Percentiles rank a stretch among this genome's conserved stretches.
Evolutionary conservation across 1,284 basidiomycete genomes (phyloP).

Genomic region (Boletus mariae): DNA sequence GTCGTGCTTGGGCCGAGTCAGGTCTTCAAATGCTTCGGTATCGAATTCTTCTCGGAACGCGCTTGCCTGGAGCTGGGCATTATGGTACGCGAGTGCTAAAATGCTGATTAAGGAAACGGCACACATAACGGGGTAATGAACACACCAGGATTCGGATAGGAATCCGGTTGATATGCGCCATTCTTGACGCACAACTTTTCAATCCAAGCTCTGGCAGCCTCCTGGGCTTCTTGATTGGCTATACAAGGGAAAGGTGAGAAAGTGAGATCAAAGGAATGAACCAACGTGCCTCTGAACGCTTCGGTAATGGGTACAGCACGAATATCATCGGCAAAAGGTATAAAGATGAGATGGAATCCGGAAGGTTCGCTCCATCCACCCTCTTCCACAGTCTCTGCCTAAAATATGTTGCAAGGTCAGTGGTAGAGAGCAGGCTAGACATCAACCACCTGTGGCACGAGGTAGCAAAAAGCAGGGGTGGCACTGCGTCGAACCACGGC

Average conservation of each 20-base stretch:
- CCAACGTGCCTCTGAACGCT: conserved; percentile 49
- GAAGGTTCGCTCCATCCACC: conserved; percentile 80
- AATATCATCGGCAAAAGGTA: conserved; percentile 95
- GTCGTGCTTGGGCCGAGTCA: conserved; percentile 74
- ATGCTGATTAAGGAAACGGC: conserved; percentile 2
- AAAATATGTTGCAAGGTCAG: conserved; percentile 2
- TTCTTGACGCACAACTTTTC: conserved; percentile 77
- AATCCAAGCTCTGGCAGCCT: conserved; percentile 72
- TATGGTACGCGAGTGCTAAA: conserved; percentile 77
- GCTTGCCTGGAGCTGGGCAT: conserved; percentile 85
- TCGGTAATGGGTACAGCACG: conserved; percentile 66
- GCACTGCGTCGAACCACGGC: conserved; percentile 71
- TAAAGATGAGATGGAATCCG: conserved; percentile 87
- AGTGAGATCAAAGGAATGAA: background rate
- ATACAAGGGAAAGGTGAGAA: conserved; percentile 6
- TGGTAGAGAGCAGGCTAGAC: background rate
- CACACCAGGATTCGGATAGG: conserved; percentile 89
- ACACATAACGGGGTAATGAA: conserved; percentile 2
- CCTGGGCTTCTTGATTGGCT: conserved; percentile 70
- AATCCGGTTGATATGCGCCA: conserved; percentile 80
- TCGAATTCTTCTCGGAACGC: conserved; percentile 90
- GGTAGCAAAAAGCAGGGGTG: conserved; percentile 77
- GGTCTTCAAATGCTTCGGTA: conserved; percentile 70
- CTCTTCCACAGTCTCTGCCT: conserved; percentile 73
- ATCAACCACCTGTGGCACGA: conserved; percentile 79